A percentile compares a stretch with the other conserved stretches of the same genome.
Evolutionary conservation across 2,329 filamentous ascomycete genomes (phyloP).

Genomic region (Cytospora chrysosperma): DNA sequence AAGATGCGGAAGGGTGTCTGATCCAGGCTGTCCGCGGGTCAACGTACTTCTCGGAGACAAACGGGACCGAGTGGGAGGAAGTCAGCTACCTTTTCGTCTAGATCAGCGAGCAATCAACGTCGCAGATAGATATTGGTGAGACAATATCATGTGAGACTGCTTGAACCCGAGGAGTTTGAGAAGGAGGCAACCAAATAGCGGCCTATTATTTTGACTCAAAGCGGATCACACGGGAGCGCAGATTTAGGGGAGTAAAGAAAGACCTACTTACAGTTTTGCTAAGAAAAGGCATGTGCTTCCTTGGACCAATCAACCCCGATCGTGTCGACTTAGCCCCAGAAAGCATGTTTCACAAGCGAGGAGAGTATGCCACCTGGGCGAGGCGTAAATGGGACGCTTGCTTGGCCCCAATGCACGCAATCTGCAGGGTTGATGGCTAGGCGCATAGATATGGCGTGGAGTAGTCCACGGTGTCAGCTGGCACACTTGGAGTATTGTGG

Average conservation of each 20-base stretch:
- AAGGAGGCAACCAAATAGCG: background rate
- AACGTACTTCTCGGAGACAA: conserved; percentile 7
- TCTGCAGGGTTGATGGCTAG: conserved; percentile 14
- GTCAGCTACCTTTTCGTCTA: conserved; percentile 18
- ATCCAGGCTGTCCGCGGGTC: conserved; percentile 17
- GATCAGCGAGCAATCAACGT: background rate
- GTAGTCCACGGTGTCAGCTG: background rate
- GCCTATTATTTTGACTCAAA: conserved; percentile 3
- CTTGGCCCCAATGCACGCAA: conserved; percentile 14
- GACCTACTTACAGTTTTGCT: background rate
- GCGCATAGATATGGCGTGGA: conserved; percentile 12
- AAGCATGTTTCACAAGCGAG: conserved; percentile 13
- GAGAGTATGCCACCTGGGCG: background rate
- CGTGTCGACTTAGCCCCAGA: conserved; percentile 1
- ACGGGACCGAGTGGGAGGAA: conserved; percentile 15
- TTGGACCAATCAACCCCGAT: conserved; percentile 2
- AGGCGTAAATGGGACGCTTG: background rate
- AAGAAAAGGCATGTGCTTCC: background rate
- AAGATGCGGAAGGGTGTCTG: conserved; percentile 14
- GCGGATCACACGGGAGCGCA: conserved; percentile 1
- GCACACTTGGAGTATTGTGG: background rate
- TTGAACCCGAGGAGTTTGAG: conserved; percentile 1
- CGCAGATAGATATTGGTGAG: conserved; percentile 2
- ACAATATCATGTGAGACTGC: conserved; percentile 1
- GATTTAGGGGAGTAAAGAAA: background rate